A percentile compares a stretch with the other conserved stretches of the same genome.
Conservation (phyloP, 1,139 yeast species). For the Starmera stellimalicola region DNA sequence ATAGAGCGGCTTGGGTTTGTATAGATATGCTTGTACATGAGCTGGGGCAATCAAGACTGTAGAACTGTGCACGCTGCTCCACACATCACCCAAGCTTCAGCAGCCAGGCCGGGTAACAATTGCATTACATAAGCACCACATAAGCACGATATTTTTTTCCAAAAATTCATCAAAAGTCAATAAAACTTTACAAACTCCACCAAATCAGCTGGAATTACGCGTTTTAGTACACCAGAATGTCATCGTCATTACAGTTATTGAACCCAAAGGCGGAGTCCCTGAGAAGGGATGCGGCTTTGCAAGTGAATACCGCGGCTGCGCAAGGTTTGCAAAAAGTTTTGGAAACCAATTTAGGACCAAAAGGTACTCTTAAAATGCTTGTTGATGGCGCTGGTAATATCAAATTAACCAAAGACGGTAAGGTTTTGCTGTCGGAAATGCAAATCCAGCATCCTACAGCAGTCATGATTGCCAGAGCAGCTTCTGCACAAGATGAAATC, state of each 20-base stretch:
- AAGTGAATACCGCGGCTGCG: conserved; percentile 92
- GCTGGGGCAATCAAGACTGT: too few species aligned
- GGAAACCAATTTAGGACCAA: conserved; percentile 90
- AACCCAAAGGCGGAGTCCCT: conserved; percentile 97
- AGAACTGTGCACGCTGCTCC: too few species aligned
- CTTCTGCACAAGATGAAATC: conserved; percentile 97
- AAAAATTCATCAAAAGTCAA: too few species aligned
- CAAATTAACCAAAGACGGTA: conserved; percentile 95
- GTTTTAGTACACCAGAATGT: too few species aligned
- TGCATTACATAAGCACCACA: too few species aligned
- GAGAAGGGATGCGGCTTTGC: conserved; percentile 89
- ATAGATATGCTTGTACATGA: too few species aligned
- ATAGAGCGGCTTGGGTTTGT: too few species aligned
- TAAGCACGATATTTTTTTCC: too few species aligned
- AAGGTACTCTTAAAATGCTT: conserved; percentile 90
- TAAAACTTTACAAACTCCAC: too few species aligned
- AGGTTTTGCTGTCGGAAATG: conserved; percentile 89
- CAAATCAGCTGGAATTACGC: too few species aligned
- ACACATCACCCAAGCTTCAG: too few species aligned
- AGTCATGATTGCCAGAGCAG: conserved; percentile 96
- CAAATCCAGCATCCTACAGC: conserved; percentile 99
- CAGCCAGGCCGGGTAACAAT: too few species aligned
- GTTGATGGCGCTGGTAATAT: conserved; percentile 97
- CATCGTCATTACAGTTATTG: conserved; percentile 71
- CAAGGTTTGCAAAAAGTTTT: conserved; percentile 92